phyloP scores from a whole-genome alignment of 2,329 filamentous ascomycete genomes.

The Neocatenulostroma microsporum region DNA sequence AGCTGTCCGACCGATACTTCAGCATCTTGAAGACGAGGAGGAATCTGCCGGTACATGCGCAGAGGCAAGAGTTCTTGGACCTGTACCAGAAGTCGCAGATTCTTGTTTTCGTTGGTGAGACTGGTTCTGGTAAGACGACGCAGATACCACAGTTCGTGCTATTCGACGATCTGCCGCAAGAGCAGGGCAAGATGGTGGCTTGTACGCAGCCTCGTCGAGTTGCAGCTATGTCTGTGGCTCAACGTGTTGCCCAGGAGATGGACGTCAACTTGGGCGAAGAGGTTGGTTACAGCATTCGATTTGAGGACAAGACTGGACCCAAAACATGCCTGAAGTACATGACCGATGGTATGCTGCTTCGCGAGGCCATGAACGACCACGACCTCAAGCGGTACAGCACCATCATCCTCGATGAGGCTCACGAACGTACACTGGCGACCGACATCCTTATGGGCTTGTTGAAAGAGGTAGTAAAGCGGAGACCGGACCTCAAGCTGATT shows the following conservation, averaged over 20 bases:
- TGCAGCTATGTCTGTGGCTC: conserved; percentile 95
- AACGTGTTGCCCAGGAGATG: conserved; percentile 95
- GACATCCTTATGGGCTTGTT: conserved; percentile 96
- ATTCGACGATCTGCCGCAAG: conserved; percentile 88
- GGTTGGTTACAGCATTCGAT: conserved; percentile 97
- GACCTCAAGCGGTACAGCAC: conserved; percentile 87
- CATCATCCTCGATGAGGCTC: conserved; percentile 97
- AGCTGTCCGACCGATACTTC: conserved; percentile 79
- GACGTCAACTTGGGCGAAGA: conserved; percentile 88
- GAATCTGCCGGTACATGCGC: conserved; percentile 83
- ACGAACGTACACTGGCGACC: conserved; percentile 93
- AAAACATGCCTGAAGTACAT: conserved; percentile 98
- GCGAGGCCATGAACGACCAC: conserved; percentile 95
- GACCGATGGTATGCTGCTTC: conserved; percentile 97
- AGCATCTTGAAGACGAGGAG: conserved; percentile 76
- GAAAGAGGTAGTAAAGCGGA: conserved; percentile 75
- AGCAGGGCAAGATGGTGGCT: conserved; percentile 79
- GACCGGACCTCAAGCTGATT: conserved; percentile 91
- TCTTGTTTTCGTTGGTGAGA: conserved; percentile 97
- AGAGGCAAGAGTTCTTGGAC: conserved; percentile 84
- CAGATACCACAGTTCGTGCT: conserved; percentile 98
- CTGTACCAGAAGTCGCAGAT: conserved; percentile 93
- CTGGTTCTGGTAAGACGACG: conserved; percentile 97
- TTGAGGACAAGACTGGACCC: conserved; percentile 85
- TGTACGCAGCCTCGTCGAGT: conserved; percentile 98